phyloP scores from a whole-genome alignment of 192 early-diverging fungal species.

The Coemansia sp. region DNA sequence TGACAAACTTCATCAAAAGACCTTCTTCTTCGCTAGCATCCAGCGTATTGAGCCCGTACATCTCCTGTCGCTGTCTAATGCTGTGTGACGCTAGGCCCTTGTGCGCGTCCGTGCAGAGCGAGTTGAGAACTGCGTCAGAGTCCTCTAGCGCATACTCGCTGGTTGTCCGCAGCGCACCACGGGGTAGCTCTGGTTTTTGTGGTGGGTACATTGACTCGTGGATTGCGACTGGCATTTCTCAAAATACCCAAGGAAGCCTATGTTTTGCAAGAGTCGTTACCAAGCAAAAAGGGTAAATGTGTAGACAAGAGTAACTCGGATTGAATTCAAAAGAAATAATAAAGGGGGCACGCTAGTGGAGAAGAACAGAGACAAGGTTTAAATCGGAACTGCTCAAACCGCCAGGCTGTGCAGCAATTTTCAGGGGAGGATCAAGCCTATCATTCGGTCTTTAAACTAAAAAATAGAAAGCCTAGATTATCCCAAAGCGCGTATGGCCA shows the following conservation, averaged over 20 bases:
- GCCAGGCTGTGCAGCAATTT: background rate
- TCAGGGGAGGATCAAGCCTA: background rate
- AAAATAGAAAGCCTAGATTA: background rate
- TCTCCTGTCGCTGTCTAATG: slow-evolving; percentile 58
- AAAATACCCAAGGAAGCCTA: background rate
- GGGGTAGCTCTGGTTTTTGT: slow-evolving; percentile 29
- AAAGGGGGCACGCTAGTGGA: background rate
- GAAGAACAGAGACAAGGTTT: too few species aligned
- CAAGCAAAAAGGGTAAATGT: background rate
- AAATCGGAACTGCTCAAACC: too few species aligned
- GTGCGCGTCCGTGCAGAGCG: slow-evolving; percentile 68
- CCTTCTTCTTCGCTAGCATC: slow-evolving; percentile 75
- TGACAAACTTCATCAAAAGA: slow-evolving; percentile 77
- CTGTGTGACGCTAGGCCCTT: slow-evolving; percentile 69
- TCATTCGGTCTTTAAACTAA: background rate
- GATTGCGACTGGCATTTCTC: slow-evolving; percentile 35
- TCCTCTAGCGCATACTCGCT: slow-evolving; percentile 51
- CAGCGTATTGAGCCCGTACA: slow-evolving; percentile 75
- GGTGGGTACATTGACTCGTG: slow-evolving; percentile 18
- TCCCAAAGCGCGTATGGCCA: slow-evolving; percentile 60
- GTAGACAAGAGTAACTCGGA: background rate
- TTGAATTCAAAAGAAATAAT: slow-evolving; percentile 1
- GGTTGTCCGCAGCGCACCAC: slow-evolving; percentile 36
- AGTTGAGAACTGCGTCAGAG: slow-evolving; percentile 16
- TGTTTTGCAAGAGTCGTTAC: background rate